A percentile compares a stretch with the other conserved stretches of the same genome.
Evolutionary conservation across 495 filamentous ascomycete species (phyloP).

Genomic region (Ascobolus immersus): DNA sequence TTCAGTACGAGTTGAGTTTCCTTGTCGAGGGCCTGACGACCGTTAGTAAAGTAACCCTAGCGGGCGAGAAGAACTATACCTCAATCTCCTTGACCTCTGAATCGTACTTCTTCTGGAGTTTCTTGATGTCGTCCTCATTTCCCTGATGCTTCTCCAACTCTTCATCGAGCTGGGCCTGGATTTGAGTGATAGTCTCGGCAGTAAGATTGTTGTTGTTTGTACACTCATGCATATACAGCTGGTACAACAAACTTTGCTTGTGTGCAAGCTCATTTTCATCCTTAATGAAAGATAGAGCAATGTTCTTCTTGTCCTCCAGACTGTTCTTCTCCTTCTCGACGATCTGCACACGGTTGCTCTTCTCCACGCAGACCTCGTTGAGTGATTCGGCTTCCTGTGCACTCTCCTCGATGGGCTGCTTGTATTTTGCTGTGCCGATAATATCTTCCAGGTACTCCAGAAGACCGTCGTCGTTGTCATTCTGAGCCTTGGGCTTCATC

Average conservation of each 20-base stretch:
- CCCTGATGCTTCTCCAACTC: slow-evolving; percentile 84
- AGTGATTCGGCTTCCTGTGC: slow-evolving; percentile 68
- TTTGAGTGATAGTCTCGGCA: slow-evolving; percentile 66
- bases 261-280: slow-evolving; percentile 79
- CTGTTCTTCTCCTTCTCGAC: slow-evolving; percentile 89
- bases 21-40: slow-evolving; percentile 54
- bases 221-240: slow-evolving; percentile 68
- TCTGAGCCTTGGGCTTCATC: slow-evolving; percentile 90
- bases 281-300: slow-evolving; percentile 62
- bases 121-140: slow-evolving; percentile 73
- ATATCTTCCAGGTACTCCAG: slow-evolving; percentile 96
- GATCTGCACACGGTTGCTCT: slow-evolving; percentile 79
- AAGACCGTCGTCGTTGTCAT: slow-evolving; percentile 86
- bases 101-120: slow-evolving; percentile 64
- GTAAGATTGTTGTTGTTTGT: slow-evolving; percentile 70
- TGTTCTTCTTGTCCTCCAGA: slow-evolving; percentile 88
- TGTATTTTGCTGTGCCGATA: slow-evolving; percentile 94
- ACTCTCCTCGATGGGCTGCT: slow-evolving; percentile 81
- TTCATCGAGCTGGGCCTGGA: slow-evolving; percentile 64
- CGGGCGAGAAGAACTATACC: slow-evolving; percentile 2
- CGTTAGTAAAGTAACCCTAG: background rate
- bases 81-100: slow-evolving; percentile 41
- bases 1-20: slow-evolving; percentile 54
- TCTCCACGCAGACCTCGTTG: slow-evolving; percentile 85
- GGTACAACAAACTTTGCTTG: slow-evolving; percentile 76